These are phyloP conservation scores for Musa beccarii DNA, from an alignment of 176 grass and related monocot genomes.

Conservation along the genomic window DNA sequence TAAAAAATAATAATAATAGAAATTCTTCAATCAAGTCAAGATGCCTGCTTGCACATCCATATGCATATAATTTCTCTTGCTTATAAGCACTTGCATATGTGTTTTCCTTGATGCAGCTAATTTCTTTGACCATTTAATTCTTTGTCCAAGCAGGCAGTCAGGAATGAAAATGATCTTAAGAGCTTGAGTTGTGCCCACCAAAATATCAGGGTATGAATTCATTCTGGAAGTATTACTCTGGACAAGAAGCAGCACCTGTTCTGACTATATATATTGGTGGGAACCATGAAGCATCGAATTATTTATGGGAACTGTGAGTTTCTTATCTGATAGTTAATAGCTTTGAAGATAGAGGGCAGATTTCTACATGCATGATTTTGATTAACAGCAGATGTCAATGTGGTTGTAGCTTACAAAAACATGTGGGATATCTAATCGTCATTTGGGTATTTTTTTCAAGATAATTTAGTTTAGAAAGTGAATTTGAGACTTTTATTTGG, in stretches of 20 bases:
- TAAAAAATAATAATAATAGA: neutral
- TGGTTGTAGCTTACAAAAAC: no score
- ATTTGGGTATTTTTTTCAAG: neutral
- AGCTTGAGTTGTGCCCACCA: slow-evolving; percentile 33
- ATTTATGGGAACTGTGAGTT: slow-evolving; percentile 91
- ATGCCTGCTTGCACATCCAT: neutral
- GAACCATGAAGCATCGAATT: slow-evolving; percentile 94
- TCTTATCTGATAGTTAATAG: neutral
- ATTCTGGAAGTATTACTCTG: slow-evolving; percentile 97
- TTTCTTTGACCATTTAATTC: neutral
- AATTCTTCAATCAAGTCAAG: neutral
- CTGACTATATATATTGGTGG: slow-evolving; percentile 79
- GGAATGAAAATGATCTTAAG: slow-evolving; percentile 58
- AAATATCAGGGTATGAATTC: slow-evolving; percentile 57
- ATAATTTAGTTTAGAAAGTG: neutral
- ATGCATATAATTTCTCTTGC: neutral
- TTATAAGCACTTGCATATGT: neutral
- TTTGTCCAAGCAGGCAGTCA: slow-evolving; percentile 50
- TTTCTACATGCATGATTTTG: no score
- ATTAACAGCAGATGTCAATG: no score
- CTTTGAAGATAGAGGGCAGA: no score
- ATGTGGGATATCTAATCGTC: neutral
- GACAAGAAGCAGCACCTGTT: slow-evolving; percentile 65
- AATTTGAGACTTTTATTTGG: neutral
- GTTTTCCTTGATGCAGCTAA: neutral